These are phyloP conservation scores for Tuber aestivum DNA, from an alignment of 495 filamentous ascomycete species.

Conservation along the genomic window DNA sequence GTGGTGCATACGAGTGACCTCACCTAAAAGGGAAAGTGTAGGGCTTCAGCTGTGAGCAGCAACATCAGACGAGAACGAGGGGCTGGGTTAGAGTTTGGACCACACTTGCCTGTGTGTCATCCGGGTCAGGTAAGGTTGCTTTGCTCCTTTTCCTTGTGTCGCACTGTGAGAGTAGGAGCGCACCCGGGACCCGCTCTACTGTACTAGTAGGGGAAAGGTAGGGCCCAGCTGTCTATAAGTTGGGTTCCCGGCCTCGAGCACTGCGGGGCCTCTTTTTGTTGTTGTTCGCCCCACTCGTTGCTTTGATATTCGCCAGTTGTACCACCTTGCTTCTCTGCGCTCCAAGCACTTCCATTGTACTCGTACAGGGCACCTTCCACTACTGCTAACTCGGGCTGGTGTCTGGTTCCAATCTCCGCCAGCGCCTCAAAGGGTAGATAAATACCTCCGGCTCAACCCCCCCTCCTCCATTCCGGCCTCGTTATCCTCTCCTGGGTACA, in stretches of 20 bases:
- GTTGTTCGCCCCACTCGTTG: background rate
- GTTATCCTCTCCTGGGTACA: slow-evolving; percentile 6
- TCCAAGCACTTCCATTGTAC: background rate
- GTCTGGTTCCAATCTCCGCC: slow-evolving; percentile 1
- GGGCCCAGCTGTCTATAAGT: background rate
- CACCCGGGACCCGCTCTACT: background rate
- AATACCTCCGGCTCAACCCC: background rate
- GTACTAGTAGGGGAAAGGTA: background rate
- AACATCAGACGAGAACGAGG: background rate
- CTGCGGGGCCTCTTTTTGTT: background rate
- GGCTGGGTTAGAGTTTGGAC: slow-evolving; percentile 2
- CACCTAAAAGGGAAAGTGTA: slow-evolving; percentile 3
- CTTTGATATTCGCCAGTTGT: background rate
- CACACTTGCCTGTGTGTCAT: background rate
- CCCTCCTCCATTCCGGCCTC: slow-evolving; percentile 19
- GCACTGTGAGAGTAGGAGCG: background rate
- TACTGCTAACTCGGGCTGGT: background rate
- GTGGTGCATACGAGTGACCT: background rate
- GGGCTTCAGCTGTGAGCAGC: background rate
- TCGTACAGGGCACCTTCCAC: background rate
- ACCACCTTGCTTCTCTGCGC: background rate
- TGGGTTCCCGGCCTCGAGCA: background rate
- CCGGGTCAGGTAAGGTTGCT: background rate
- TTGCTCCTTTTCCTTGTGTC: background rate
- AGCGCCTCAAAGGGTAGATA: slow-evolving; percentile 14